A percentile compares a stretch with the other conserved stretches of the same genome.
Evolutionary conservation across 371 early-diverging fungal species (phyloP).

Genomic region (Actinomortierella ambigua): DNA sequence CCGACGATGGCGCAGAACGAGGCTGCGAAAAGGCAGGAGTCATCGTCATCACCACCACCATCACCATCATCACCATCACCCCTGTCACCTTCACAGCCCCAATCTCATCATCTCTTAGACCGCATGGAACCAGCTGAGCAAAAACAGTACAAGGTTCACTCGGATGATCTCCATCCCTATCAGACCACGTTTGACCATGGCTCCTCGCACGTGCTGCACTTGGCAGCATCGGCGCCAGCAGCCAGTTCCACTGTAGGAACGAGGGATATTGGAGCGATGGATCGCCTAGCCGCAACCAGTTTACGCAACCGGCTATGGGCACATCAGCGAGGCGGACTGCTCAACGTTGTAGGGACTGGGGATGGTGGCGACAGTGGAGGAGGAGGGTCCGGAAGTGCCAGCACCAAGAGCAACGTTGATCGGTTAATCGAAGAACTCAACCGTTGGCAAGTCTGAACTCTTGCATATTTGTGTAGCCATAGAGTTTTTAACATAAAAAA

Average conservation of each 20-base stretch:
- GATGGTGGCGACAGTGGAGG: not conserved
- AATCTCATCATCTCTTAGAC: no score
- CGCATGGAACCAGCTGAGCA: no score
- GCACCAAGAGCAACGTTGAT: slow-evolving; percentile 16
- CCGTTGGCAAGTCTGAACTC: slow-evolving; percentile 38
- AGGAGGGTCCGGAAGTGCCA: not conserved
- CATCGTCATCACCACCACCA: not conserved
- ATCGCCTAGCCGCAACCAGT: slow-evolving; percentile 1
- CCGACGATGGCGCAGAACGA: not conserved
- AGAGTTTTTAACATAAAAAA: no score
- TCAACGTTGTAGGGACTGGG: slow-evolving; percentile 14
- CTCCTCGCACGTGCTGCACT: no score
- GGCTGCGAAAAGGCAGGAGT: not conserved
- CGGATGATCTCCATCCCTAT: no score
- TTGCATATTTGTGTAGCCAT: no score
- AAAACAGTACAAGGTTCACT: no score
- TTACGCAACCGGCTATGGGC: slow-evolving; percentile 17
- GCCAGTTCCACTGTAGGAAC: slow-evolving; percentile 9
- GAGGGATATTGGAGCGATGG: slow-evolving; percentile 16
- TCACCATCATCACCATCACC: not conserved
- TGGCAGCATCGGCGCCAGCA: slow-evolving; percentile 1
- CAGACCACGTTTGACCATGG: no score
- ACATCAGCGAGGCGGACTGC: slow-evolving; percentile 26
- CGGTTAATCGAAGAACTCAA: slow-evolving; percentile 41
- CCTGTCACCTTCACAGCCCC: no score